Evolutionary conservation across 192 early-diverging fungal species (phyloP), one percentile per base, ranked within the genome.

Genomic region (Coemansia sp.): DNA sequence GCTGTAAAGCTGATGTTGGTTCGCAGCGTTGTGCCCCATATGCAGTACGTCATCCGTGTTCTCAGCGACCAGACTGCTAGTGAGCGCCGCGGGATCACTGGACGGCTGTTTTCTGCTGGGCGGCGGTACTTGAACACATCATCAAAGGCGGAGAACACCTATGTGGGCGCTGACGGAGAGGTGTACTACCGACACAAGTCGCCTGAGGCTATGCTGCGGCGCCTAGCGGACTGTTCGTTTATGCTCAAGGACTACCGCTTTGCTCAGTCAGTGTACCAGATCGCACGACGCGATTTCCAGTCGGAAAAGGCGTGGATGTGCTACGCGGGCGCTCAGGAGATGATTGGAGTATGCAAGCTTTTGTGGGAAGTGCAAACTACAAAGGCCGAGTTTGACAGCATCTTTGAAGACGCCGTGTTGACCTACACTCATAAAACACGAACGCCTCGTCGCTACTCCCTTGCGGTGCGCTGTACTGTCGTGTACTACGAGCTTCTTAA

Each of bases 171-270:
- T 23, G 74, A 69, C 45, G 71, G 79, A 34, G 68, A 77, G 11
- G 34, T 52, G 26, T 81, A 65, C 63, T 94, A 90, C 61, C 73
- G 84, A 8, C 82, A 88, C 76, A 86, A 85, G 52, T 86, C 95
- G n/a, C 91, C 92, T 1, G 97, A 99, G 70, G 88, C 95, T 10
- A 87, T 94, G 65, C 87, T 98, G 86, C 85, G 96, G 5, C 91
- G 90, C 69, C 82, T 98, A 25, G 97, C 92, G 11, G 96, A 98
- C 81, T 99, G 90, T 79, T 88, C 94, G 3, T 98, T 99, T 69
- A 98, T 98, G 96, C 79, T 99, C 3, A 83, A 91, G 25, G 97
- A 99, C 69, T 97, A 91, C 75, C 85, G 86, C 52, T 91, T 97
- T 75, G 96, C 97, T 3, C 86, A 87, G 61, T 83, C 86, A 0